These are phyloP conservation scores for Draba incana DNA, from an alignment of 345 rosid genomes.

Conservation along the genomic window DNA sequence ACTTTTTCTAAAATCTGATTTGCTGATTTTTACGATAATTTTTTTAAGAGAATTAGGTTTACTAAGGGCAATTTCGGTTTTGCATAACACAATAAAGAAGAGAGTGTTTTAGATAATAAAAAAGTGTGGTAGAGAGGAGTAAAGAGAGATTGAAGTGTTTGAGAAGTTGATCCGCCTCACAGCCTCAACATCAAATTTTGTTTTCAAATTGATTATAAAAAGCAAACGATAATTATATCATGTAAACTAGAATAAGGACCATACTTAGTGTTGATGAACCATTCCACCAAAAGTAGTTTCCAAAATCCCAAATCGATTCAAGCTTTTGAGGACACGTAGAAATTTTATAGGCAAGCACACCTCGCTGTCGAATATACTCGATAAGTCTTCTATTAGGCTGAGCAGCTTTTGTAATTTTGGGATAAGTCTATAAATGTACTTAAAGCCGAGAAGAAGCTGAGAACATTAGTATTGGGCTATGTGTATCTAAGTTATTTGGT, in stretches of 20 bases:
- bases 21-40: too few relatives aligned
- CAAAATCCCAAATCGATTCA: neutral
- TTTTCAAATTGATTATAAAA: neutral
- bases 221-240: neutral
- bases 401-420: neutral
- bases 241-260: neutral
- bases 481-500: too few relatives aligned
- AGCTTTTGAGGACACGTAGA: neutral
- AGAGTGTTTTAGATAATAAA: too few relatives aligned
- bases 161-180: too few relatives aligned
- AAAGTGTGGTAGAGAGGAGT: too few relatives aligned
- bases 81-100: too few relatives aligned
- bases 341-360: neutral
- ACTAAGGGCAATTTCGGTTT: too few relatives aligned
- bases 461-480: too few relatives aligned
- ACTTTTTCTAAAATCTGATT: too few relatives aligned
- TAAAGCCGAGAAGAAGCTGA: neutral
- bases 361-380: neutral
- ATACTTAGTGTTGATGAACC: conserved; percentile 1
- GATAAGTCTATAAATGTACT: neutral
- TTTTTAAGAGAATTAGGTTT: too few relatives aligned
- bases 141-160: too few relatives aligned
- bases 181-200: neutral
- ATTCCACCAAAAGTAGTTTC: neutral
- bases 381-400: neutral